These are phyloP conservation scores for Niebla homalea DNA, from an alignment of 495 filamentous ascomycete genomes.

Conservation along the genomic window DNA sequence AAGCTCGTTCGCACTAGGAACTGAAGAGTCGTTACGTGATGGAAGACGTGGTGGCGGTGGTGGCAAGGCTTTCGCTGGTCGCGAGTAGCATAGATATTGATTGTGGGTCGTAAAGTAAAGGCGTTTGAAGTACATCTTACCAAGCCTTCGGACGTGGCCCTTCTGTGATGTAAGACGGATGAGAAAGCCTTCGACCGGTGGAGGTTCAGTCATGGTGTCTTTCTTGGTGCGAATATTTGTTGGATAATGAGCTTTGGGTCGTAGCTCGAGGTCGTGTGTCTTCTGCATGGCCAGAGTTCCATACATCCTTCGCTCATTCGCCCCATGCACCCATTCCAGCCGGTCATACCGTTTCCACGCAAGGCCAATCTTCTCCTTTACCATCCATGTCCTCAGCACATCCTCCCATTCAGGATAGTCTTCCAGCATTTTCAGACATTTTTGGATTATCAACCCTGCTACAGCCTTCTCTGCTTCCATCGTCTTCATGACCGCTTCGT, in stretches of 20 bases:
- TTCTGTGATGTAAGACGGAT: slow-evolving; percentile 55
- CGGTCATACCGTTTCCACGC: slow-evolving; percentile 69
- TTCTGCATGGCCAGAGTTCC: slow-evolving; percentile 60
- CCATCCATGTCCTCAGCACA: slow-evolving; percentile 46
- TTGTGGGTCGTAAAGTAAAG: slow-evolving; percentile 61
- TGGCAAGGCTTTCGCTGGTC: slow-evolving; percentile 49
- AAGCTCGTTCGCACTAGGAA: slow-evolving; percentile 46
- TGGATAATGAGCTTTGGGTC: slow-evolving; percentile 57
- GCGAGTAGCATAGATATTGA: slow-evolving; percentile 52
- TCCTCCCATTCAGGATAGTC: slow-evolving; percentile 48
- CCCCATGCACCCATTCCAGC: slow-evolving; percentile 60
- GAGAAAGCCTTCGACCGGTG: slow-evolving; percentile 59
- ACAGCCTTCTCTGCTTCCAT: slow-evolving; percentile 39
- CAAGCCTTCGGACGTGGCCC: slow-evolving; percentile 45
- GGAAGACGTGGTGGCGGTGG: slow-evolving; percentile 50
- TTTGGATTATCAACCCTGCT: slow-evolving; percentile 40
- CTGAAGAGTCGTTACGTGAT: slow-evolving; percentile 23
- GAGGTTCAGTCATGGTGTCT: slow-evolving; percentile 40
- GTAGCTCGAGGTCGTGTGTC: slow-evolving; percentile 61
- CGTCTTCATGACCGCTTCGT: slow-evolving; percentile 34
- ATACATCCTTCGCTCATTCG: slow-evolving; percentile 61
- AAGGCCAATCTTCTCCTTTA: slow-evolving; percentile 51
- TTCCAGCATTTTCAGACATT: slow-evolving; percentile 47
- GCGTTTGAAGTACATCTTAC: slow-evolving; percentile 56
- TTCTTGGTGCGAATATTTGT: slow-evolving; percentile 30